Percentiles rank a stretch among this genome's conserved stretches.
These are phyloP conservation scores for Saccharomyces hybrid DNA, from an alignment of 1,139 yeast genomes.

Conservation along the genomic window DNA sequence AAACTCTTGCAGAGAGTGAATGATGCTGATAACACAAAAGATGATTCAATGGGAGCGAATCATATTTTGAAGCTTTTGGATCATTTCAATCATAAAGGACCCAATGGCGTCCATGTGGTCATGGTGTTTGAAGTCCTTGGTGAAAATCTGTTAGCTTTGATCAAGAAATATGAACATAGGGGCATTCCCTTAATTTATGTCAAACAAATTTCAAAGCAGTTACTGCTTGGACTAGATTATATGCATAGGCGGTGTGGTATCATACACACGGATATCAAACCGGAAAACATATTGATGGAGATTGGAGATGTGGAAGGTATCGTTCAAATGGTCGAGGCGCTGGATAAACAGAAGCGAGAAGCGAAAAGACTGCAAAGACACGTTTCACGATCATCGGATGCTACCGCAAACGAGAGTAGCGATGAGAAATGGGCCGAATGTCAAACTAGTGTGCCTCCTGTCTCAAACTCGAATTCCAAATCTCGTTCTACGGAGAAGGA, in stretches of 20 bases:
- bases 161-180: constrained; percentile 55
- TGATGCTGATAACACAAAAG: constrained; percentile 7
- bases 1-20: constrained; percentile 36
- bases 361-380: constrained; percentile 36
- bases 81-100: constrained; percentile 61
- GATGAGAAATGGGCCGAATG: not conserved
- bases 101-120: constrained; percentile 69
- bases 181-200: constrained; percentile 69
- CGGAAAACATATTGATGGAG: constrained; percentile 69
- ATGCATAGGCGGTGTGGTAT: constrained; percentile 69
- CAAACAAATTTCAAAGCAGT: constrained; percentile 64
- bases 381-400: constrained; percentile 9
- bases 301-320: constrained; percentile 66
- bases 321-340: constrained; percentile 49
- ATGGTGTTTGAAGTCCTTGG: constrained; percentile 80
- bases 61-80: constrained; percentile 62
- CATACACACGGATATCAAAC: constrained; percentile 77
- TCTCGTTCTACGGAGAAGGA: not conserved
- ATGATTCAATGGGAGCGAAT: constrained; percentile 42
- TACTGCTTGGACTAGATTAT: constrained; percentile 59
- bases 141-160: constrained; percentile 63
- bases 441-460: not conserved
- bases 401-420: not conserved
- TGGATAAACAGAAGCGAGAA: constrained; percentile 44
- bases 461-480: not conserved